A percentile compares a stretch with the other conserved stretches of the same genome.
phyloP scores from a whole-genome alignment of 2,329 filamentous ascomycete species.

The Hypoxylon rubiginosum region DNA sequence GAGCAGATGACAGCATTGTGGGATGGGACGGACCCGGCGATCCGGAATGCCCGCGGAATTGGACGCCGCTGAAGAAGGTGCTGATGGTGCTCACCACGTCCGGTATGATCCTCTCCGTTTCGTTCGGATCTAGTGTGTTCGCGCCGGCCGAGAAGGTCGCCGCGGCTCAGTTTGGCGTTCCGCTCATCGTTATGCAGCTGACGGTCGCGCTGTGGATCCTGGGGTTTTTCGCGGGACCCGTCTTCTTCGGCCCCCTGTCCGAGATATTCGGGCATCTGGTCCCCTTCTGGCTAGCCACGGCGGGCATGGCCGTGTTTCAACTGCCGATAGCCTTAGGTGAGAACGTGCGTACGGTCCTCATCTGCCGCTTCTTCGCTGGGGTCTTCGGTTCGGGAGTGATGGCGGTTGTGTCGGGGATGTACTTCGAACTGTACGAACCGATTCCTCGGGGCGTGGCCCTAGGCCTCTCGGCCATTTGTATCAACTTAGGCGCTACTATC shows the following conservation, averaged over 20 bases:
- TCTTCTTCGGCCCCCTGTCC: conserved; percentile 37
- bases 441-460: conserved; percentile 37
- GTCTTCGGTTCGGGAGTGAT: conserved; percentile 34
- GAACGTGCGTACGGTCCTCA: conserved; percentile 35
- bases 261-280: conserved; percentile 36
- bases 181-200: conserved; percentile 35
- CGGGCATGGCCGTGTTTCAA: conserved; percentile 38
- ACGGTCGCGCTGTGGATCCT: conserved; percentile 35
- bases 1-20: conserved; percentile 10
- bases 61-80: conserved; percentile 29
- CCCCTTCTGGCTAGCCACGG: conserved; percentile 29
- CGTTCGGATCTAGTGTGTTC: conserved; percentile 41
- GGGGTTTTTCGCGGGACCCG: conserved; percentile 34
- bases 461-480: conserved; percentile 33
- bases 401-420: conserved; percentile 36
- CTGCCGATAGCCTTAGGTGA: conserved; percentile 39
- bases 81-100: conserved; percentile 34
- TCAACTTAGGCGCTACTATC: conserved; percentile 39
- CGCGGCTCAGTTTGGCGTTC: conserved; percentile 32
- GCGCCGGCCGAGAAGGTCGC: conserved; percentile 31
- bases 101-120: conserved; percentile 32
- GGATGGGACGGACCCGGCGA: conserved; percentile 41
- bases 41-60: conserved; percentile 39
- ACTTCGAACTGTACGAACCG: conserved; percentile 41
- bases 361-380: conserved; percentile 42